Evolutionary conservation across 2,329 filamentous ascomycete species (phyloP).

Genomic region (Cytospora mali): DNA sequence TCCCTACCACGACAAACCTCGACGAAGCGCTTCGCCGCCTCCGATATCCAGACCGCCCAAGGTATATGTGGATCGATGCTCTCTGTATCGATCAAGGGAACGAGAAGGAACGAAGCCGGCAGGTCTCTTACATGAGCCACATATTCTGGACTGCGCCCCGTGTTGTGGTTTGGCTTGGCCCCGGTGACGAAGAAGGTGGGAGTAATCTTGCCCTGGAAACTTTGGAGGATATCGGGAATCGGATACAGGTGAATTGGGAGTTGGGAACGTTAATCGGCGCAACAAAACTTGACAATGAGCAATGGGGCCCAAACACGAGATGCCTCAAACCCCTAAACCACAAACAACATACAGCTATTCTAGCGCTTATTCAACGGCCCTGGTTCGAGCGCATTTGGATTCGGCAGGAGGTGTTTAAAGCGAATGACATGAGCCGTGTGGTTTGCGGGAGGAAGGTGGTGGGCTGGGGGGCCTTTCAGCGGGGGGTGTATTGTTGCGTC

Average conservation of each 20-base stretch:
- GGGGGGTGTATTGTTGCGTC: background rate
- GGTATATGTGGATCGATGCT: slow-evolving; percentile 12
- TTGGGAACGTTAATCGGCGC: background rate
- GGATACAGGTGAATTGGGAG: background rate
- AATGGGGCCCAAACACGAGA: background rate
- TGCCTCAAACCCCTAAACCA: background rate
- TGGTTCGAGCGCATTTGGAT: slow-evolving; percentile 30
- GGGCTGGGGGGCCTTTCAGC: background rate
- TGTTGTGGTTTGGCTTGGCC: slow-evolving; percentile 14
- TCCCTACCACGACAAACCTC: background rate
- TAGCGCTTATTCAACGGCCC: background rate
- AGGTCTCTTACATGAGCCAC: slow-evolving; percentile 7
- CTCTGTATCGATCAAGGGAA: slow-evolving; percentile 15
- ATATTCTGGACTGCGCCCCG: background rate
- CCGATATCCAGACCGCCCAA: background rate
- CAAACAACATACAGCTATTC: background rate
- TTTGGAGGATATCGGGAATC: background rate
- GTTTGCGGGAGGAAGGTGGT: background rate
- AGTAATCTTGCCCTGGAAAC: background rate
- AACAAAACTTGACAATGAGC: background rate
- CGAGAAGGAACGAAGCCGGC: background rate
- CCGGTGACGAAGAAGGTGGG: background rate
- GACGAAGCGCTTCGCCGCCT: slow-evolving; percentile 1
- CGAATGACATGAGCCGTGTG: background rate
- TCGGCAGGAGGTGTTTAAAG: slow-evolving; percentile 31